phyloP scores from a whole-genome alignment of 179 eudicot species.

The Dionaea muscipula region DNA sequence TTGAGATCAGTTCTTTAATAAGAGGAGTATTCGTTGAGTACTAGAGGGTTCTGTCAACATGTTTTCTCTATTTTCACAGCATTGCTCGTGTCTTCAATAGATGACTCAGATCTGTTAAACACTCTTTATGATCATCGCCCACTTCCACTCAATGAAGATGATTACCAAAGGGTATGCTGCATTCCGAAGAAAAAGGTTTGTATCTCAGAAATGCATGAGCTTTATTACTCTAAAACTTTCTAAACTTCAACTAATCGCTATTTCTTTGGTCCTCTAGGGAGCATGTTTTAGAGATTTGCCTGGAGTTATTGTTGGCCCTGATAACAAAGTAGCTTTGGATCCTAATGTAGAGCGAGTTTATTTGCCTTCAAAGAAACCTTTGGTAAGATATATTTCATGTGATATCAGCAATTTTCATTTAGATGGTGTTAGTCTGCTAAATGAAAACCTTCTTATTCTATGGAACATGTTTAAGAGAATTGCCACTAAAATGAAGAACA shows the following conservation, averaged over 20 bases:
- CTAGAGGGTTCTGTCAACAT: background rate
- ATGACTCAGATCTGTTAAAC: slow-evolving; percentile 4
- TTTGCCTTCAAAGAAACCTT: slow-evolving; percentile 23
- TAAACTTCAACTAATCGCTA: too few species aligned
- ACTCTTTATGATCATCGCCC: slow-evolving; percentile 61
- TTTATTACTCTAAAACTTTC: too few species aligned
- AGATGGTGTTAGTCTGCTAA: too few species aligned
- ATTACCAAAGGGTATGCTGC: slow-evolving; percentile 46
- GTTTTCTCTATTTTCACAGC: background rate
- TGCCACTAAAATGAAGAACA: too few species aligned
- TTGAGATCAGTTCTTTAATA: too few species aligned
- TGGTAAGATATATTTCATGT: slow-evolving; percentile 6
- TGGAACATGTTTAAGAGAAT: too few species aligned
- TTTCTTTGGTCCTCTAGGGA: slow-evolving; percentile 43
- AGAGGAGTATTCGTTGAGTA: background rate
- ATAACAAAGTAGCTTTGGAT: slow-evolving; percentile 62
- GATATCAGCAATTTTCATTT: too few species aligned
- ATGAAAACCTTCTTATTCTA: too few species aligned
- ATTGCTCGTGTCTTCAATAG: background rate
- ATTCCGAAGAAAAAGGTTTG: slow-evolving; percentile 65
- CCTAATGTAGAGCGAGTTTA: slow-evolving; percentile 35
- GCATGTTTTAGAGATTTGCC: slow-evolving; percentile 62
- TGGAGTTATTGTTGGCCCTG: slow-evolving; percentile 50
- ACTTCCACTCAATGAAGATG: slow-evolving; percentile 46
- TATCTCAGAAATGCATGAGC: too few species aligned